Conservation (phyloP, 2,329 filamentous ascomycete genomes). For the Aspergillus sp. region DNA sequence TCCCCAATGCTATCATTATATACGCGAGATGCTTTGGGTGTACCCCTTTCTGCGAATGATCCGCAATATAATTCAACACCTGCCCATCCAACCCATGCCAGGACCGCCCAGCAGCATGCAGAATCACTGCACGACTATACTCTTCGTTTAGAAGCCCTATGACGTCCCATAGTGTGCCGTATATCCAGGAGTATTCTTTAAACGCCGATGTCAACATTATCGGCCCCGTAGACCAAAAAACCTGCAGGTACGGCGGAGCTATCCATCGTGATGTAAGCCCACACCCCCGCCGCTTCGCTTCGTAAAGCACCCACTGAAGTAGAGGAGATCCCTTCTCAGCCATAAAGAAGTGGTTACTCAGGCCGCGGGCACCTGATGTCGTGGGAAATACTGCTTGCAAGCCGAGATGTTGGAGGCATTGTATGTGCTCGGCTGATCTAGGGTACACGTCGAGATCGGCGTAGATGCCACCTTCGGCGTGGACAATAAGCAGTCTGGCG, state of each 20-base stretch:
- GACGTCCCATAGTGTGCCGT: constrained; percentile 1
- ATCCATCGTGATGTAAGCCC: constrained; percentile 6
- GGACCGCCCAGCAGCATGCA: constrained; percentile 11
- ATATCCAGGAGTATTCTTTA: constrained; percentile 6
- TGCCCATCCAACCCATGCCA: constrained; percentile 14
- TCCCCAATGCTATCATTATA: too few relatives aligned
- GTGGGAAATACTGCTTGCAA: constrained; percentile 12
- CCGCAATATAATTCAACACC: constrained; percentile 11
- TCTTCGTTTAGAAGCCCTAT: constrained; percentile 9
- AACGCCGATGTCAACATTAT: constrained; percentile 15
- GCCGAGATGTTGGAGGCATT: constrained; percentile 11
- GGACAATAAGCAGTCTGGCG: constrained; percentile 13
- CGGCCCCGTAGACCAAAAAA: constrained; percentile 17
- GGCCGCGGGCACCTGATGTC: constrained; percentile 6
- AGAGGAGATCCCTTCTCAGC: constrained; percentile 9
- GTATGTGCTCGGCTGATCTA: constrained; percentile 5
- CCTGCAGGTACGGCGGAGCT: constrained; percentile 11
- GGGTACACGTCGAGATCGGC: constrained; percentile 13
- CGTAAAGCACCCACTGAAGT: constrained; percentile 10
- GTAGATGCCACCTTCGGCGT: constrained; percentile 15
- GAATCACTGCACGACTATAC: constrained; percentile 6
- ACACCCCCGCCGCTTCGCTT: constrained; percentile 10
- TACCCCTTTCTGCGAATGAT: too few relatives aligned
- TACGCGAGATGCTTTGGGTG: too few relatives aligned
- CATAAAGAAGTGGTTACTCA: constrained; percentile 19